Evolutionary conservation across 768 basidiomycete genomes (phyloP).

Genomic region (Antrodiella citrinella): DNA sequence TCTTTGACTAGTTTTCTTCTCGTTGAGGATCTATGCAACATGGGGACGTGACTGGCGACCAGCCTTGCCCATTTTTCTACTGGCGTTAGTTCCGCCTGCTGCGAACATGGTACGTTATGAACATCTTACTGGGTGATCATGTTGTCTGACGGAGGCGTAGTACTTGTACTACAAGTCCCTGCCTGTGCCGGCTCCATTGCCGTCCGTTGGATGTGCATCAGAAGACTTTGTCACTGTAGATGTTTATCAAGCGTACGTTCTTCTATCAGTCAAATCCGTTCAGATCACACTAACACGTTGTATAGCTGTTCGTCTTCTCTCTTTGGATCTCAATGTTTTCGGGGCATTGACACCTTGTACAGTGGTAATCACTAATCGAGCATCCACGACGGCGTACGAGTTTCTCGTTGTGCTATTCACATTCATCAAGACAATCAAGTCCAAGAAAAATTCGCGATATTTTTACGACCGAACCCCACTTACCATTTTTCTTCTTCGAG

Average conservation of each 20-base stretch:
- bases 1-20: constrained; percentile 9
- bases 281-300: not conserved
- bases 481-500: constrained; percentile 8
- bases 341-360: not conserved
- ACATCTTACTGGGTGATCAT: not conserved
- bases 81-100: constrained; percentile 10
- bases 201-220: constrained; percentile 13
- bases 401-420: constrained; percentile 11
- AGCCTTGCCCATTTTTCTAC: constrained; percentile 10
- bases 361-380: constrained; percentile 12
- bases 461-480: constrained; percentile 3
- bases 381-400: constrained; percentile 8
- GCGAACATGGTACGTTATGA: constrained; percentile 10
- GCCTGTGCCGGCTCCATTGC: constrained; percentile 8
- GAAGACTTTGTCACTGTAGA: not conserved
- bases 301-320: not conserved
- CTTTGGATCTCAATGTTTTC: too few relatives aligned
- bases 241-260: constrained; percentile 9
- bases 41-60: constrained; percentile 14
- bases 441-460: not conserved
- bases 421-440: constrained; percentile 3
- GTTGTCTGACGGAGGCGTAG: constrained; percentile 3
- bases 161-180: not conserved
- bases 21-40: constrained; percentile 13
- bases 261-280: too few relatives aligned